Evolutionary conservation across 148 eudicot genomes (phyloP).

Genomic region (Silene conica): DNA sequence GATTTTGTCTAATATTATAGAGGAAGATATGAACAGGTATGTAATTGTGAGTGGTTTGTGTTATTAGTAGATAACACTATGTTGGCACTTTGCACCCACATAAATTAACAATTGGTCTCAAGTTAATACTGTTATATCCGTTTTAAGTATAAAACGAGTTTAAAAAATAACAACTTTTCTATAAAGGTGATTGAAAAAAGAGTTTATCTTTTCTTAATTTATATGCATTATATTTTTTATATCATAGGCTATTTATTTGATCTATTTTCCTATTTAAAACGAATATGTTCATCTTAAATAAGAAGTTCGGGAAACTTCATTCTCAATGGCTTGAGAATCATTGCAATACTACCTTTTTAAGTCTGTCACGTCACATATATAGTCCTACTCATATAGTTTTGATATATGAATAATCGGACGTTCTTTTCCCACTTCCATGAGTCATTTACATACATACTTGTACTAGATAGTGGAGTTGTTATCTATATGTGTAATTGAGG

Average conservation of each 20-base stretch:
- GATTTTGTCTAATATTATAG: too few species aligned
- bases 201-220: too few species aligned
- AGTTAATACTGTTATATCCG: too few species aligned
- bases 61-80: constrained; percentile 21
- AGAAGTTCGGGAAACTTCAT: neutral
- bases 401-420: neutral
- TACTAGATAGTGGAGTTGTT: constrained; percentile 3
- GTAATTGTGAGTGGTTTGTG: constrained; percentile 16
- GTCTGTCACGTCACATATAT: constrained; percentile 21
- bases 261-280: too few species aligned
- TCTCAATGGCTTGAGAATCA: constrained; percentile 26
- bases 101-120: too few species aligned
- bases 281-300: too few species aligned
- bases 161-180: too few species aligned
- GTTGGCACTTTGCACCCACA: constrained; percentile 21
- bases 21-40: neutral
- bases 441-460: neutral
- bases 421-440: neutral
- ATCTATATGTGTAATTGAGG: neutral
- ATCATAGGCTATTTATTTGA: too few species aligned
- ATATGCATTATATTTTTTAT: too few species aligned
- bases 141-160: too few species aligned
- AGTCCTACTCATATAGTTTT: neutral
- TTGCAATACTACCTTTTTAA: constrained; percentile 14
- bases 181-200: too few species aligned